Percentiles rank a stretch among this genome's conserved stretches.
Evolutionary conservation across 768 basidiomycete genomes (phyloP).

Genomic region (Leccinum rimulosum): DNA sequence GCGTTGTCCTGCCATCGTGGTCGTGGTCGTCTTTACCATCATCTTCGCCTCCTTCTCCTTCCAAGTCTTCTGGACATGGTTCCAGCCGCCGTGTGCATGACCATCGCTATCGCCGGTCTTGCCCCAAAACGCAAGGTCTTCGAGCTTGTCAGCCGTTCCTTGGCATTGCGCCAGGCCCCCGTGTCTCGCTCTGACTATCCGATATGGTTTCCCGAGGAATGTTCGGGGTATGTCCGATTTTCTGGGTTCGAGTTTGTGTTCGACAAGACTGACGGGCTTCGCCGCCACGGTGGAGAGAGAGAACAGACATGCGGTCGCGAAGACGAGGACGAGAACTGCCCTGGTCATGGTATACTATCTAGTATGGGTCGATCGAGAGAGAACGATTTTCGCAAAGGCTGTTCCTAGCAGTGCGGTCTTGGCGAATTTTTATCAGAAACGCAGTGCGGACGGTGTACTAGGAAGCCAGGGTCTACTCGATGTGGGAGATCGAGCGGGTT

Average conservation of each 20-base stretch:
- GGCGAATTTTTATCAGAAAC: not conserved
- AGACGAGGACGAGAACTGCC: not conserved
- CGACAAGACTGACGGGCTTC: too few relatives aligned
- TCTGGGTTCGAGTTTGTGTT: too few relatives aligned
- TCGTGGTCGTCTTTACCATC: too few relatives aligned
- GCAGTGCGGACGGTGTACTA: not conserved
- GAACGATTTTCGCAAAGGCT: not conserved
- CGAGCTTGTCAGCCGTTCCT: not conserved
- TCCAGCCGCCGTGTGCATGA: not conserved
- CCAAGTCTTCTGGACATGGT: not conserved
- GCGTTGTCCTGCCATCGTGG: not conserved
- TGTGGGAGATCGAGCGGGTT: not conserved
- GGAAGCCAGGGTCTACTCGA: not conserved
- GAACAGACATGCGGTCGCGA: conserved; percentile 14
- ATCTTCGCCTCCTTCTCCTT: not conserved
- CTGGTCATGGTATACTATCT: conserved; percentile 15
- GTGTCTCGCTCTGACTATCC: not conserved
- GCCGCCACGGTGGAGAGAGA: conserved; percentile 2
- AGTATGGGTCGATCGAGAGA: not conserved
- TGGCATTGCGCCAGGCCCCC: not conserved
- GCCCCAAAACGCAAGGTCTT: not conserved
- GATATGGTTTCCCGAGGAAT: conserved; percentile 13
- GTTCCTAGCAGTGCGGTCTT: not conserved
- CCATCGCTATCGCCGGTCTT: not conserved
- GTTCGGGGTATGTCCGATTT: too few relatives aligned